Evolutionary conservation across 1,284 basidiomycete genomes (phyloP).

Genomic region (Melampsora americana): DNA sequence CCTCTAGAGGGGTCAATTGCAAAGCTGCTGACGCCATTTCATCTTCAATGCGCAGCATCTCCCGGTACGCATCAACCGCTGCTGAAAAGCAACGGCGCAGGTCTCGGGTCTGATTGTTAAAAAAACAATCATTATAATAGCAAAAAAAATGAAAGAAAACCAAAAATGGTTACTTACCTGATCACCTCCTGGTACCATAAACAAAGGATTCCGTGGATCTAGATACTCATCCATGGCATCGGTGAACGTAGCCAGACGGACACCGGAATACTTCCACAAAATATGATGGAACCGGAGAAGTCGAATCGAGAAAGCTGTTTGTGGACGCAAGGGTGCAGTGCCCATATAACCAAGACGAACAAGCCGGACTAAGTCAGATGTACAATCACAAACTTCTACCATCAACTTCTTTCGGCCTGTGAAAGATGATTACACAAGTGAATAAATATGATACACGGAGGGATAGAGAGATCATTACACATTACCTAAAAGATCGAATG

Average conservation of each 20-base stretch:
- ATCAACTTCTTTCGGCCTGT: no score
- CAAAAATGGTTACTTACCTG: no score
- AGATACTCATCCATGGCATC: constrained; percentile 17
- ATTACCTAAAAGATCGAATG: no score
- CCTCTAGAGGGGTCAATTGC: no score
- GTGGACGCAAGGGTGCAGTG: neutral
- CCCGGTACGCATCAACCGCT: constrained; percentile 2
- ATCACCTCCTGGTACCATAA: no score
- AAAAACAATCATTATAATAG: no score
- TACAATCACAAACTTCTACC: neutral
- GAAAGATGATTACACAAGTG: neutral
- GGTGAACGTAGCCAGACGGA: neutral
- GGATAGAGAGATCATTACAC: no score
- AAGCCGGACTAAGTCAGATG: constrained; percentile 7
- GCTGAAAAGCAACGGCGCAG: neutral
- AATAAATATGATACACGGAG: no score
- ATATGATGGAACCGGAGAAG: constrained; percentile 12
- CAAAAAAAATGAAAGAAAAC: no score
- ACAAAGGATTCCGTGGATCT: neutral
- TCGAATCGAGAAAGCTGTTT: constrained; percentile 9
- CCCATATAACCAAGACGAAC: neutral
- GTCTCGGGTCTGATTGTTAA: neutral
- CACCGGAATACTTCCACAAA: constrained; percentile 17
- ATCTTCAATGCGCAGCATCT: no score
- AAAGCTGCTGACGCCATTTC: no score